phyloP scores from a whole-genome alignment of 2,329 filamentous ascomycete species.

The Alternaria hordeiaustralica region DNA sequence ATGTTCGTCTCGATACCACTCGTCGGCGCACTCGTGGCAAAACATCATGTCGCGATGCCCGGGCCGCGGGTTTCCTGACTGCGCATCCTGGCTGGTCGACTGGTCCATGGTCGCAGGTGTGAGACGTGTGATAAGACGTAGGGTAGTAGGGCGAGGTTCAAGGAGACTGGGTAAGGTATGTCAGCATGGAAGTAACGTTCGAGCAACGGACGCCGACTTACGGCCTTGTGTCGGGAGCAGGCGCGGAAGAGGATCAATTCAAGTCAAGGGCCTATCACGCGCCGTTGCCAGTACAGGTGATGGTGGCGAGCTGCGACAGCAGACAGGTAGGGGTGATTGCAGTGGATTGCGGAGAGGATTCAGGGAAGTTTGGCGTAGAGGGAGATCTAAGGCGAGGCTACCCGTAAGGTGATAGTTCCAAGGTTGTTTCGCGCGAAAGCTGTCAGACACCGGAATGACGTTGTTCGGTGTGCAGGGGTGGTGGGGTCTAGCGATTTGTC shows the following conservation, averaged over 20 bases:
- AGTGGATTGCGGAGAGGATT: constrained; percentile 1
- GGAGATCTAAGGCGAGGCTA: constrained; percentile 14
- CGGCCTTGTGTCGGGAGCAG: constrained; percentile 23
- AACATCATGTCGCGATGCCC: constrained; percentile 71
- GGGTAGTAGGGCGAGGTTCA: constrained; percentile 2
- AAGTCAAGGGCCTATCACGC: constrained; percentile 32
- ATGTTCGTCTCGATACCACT: constrained; percentile 79
- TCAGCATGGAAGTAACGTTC: constrained; percentile 7
- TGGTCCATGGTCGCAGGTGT: constrained; percentile 31
- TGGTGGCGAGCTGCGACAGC: constrained; percentile 25
- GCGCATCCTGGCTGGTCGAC: constrained; percentile 23
- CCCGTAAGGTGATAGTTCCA: constrained; percentile 14
- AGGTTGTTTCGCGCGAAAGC: constrained; percentile 7
- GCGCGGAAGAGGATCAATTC: constrained; percentile 15
- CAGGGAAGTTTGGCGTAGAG: background rate
- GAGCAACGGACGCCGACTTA: constrained; percentile 11
- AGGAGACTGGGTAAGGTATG: background rate
- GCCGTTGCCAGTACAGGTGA: constrained; percentile 22
- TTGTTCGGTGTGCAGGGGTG: constrained; percentile 28
- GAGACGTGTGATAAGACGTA: background rate
- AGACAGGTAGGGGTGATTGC: constrained; percentile 7
- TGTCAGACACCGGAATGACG: constrained; percentile 32
- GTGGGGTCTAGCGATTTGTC: constrained; percentile 24
- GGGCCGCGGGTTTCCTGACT: constrained; percentile 24
- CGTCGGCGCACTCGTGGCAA: constrained; percentile 80